phyloP scores from a whole-genome alignment of 1,284 basidiomycete species.

The Sphagnurus paluster region DNA sequence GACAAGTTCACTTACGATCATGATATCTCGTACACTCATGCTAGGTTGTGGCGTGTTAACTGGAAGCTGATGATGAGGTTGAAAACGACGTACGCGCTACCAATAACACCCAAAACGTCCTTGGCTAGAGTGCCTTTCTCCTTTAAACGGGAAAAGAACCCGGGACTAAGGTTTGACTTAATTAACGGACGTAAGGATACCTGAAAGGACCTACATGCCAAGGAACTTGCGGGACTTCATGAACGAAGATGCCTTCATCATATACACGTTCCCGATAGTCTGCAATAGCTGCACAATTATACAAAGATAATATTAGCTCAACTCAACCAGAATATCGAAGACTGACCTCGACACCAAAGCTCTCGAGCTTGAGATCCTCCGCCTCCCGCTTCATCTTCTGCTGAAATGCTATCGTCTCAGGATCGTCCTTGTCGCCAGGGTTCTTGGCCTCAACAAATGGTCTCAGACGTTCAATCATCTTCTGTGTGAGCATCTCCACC shows the following conservation, averaged over 20 bases:
- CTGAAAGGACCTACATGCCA: conserved; percentile 65
- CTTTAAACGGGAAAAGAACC: conserved; percentile 93
- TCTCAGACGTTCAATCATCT: conserved; percentile 81
- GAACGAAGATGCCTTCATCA: conserved; percentile 91
- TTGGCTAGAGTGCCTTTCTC: conserved; percentile 93
- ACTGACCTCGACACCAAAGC: conserved; percentile 92
- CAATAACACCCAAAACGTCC: conserved; percentile 92
- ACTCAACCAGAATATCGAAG: conserved; percentile 5
- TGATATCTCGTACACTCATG: conserved; percentile 68
- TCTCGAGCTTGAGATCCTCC: conserved; percentile 96
- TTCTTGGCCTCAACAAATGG: conserved; percentile 88
- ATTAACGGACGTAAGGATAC: neutral
- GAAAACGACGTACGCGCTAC: conserved; percentile 71
- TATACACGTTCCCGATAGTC: conserved; percentile 88
- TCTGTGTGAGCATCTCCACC: conserved; percentile 69
- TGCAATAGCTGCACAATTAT: conserved; percentile 61
- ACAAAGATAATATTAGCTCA: conserved; percentile 8
- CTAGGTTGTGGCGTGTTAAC: conserved; percentile 32
- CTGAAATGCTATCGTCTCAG: conserved; percentile 81
- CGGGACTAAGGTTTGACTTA: conserved; percentile 56
- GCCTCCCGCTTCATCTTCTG: conserved; percentile 83
- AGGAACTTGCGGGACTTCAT: conserved; percentile 91
- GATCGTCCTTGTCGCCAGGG: conserved; percentile 85
- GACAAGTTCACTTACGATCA: conserved; percentile 40
- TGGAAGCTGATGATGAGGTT: neutral